phyloP scores from a whole-genome alignment of 257 asterid species.

The Solanum pinnatisectum region DNA sequence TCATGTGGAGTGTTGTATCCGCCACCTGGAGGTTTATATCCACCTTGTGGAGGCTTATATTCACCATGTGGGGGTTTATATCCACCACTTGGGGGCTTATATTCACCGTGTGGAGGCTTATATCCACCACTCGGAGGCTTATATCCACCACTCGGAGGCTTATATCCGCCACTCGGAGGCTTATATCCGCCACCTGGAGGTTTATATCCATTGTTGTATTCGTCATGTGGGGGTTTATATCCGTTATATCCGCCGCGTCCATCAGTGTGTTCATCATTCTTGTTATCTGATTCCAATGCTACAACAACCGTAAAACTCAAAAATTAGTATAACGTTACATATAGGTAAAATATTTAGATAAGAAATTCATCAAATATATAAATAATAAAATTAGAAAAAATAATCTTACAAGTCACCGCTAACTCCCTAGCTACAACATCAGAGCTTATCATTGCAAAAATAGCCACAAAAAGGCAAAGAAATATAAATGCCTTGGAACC shows the following conservation, averaged over 20 bases:
- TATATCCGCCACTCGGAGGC: background rate
- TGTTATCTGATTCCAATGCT: background rate
- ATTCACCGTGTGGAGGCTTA: background rate
- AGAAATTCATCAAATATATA: background rate
- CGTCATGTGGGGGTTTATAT: background rate
- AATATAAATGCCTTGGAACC: background rate
- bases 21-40: background rate
- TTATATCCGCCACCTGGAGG: background rate
- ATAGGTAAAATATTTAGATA: background rate
- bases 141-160: background rate
- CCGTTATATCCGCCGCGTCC: background rate
- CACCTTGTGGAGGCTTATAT: too few relatives aligned
- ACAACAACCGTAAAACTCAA: background rate
- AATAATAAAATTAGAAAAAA: background rate
- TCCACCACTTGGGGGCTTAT: too few relatives aligned
- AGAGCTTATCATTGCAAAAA: background rate
- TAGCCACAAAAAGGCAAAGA: background rate
- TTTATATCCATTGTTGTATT: background rate
- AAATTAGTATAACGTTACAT: background rate
- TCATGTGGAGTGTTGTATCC: background rate
- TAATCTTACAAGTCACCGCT: background rate
- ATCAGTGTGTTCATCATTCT: background rate
- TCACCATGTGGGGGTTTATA: too few relatives aligned
- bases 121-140: background rate
- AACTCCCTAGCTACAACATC: background rate